Conservation (phyloP, 2,329 filamentous ascomycete species). For the Cladosporium colombiae region DNA sequence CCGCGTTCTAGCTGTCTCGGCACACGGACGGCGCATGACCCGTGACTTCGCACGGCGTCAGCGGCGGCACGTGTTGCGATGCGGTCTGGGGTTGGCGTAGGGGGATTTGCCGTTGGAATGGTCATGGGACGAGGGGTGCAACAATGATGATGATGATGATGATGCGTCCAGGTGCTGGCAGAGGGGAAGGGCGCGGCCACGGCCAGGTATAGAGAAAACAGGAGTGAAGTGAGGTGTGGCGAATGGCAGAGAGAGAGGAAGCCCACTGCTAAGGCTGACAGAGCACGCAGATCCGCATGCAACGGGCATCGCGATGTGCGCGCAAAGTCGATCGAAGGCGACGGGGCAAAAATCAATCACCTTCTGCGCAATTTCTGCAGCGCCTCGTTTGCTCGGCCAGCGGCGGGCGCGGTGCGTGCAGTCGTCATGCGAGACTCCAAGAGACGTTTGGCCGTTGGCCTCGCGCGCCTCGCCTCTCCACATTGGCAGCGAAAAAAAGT, state of each 20-base stretch:
- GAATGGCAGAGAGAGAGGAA: background rate
- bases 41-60: slow-evolving; percentile 5
- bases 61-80: slow-evolving; percentile 10
- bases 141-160: background rate
- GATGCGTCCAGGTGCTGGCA: background rate
- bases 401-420: slow-evolving; percentile 5
- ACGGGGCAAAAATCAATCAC: slow-evolving; percentile 2
- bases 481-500: slow-evolving; percentile 12
- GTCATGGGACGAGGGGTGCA: background rate
- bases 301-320: background rate
- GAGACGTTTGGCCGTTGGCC: background rate
- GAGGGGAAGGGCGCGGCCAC: background rate
- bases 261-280: background rate
- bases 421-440: slow-evolving; percentile 13
- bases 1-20: slow-evolving; percentile 7
- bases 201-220: background rate
- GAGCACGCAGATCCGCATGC: background rate
- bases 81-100: slow-evolving; percentile 11
- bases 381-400: slow-evolving; percentile 6
- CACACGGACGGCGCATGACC: background rate
- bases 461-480: slow-evolving; percentile 9
- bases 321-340: background rate
- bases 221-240: slow-evolving; percentile 1
- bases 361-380: slow-evolving; percentile 1
- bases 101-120: background rate